Percentiles rank a stretch among this genome's conserved stretches.
phyloP scores from a whole-genome alignment of 352 stramenopile species.

The Phytophthora crassamura region DNA sequence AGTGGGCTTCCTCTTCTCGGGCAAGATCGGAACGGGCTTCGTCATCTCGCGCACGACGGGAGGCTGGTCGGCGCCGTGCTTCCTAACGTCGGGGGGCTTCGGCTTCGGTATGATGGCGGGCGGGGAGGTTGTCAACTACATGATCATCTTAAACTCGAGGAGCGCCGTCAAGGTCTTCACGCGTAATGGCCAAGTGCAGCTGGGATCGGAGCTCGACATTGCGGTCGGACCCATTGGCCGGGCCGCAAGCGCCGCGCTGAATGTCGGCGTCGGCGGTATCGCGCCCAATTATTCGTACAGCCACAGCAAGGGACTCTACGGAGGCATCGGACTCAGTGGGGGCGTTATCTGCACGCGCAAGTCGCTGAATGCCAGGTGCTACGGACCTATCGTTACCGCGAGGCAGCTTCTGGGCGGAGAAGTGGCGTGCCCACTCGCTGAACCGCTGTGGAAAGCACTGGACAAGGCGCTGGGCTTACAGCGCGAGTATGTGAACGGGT shows the following conservation, averaged over 20 bases:
- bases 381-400: conserved; percentile 64
- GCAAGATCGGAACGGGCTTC: conserved; percentile 81
- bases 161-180: conserved; percentile 84
- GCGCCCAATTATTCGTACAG: conserved; percentile 86
- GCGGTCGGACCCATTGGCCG: conserved; percentile 73
- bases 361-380: conserved; percentile 77
- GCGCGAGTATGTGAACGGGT: conserved; percentile 70
- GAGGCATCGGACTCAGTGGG: conserved; percentile 71
- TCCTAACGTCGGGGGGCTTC: conserved; percentile 71
- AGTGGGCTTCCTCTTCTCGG: conserved; percentile 78
- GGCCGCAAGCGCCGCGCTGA: conserved; percentile 67
- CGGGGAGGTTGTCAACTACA: conserved; percentile 83
- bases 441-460: conserved; percentile 71
- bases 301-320: conserved; percentile 78
- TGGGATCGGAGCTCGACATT: conserved; percentile 78
- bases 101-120: conserved; percentile 89
- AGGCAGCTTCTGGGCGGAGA: conserved; percentile 75
- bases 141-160: conserved; percentile 79
- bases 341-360: conserved; percentile 80
- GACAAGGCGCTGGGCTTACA: conserved; percentile 65
- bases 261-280: conserved; percentile 64
- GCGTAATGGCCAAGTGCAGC: conserved; percentile 75
- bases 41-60: conserved; percentile 74
- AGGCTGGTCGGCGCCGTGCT: conserved; percentile 79
- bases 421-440: conserved; percentile 63